Evolutionary conservation across 2,329 filamentous ascomycete genomes (phyloP), one percentile per base, ranked within the genome.

Genomic region (Colletotrichum sp.): DNA sequence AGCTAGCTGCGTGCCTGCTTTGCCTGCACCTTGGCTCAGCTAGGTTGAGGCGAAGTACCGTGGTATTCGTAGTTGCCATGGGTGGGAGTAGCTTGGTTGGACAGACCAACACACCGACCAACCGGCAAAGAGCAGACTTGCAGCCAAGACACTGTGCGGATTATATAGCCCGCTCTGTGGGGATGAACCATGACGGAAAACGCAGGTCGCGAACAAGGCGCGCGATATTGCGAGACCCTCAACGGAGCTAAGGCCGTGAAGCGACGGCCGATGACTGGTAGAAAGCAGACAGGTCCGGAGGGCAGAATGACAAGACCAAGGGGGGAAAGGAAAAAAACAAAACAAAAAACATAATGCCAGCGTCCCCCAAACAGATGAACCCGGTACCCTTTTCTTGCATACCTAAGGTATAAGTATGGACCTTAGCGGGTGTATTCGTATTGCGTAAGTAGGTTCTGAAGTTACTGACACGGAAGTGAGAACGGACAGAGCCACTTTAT

Each of bases 231-330:
- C 66, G 21, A 69, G 66, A 69, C 30, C 49, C 34, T 34, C 34
- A 70, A 70, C 67, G 67, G 67, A 70, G 67, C 67, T 21, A 70
- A 39, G 55, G 36, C 57, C 67, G 67, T 70, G 55, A 70, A 70
- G 67, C 67, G 55, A 62, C 57, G 57, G 21, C 24, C 28, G 34
- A 24, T 70, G 36, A 70, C 55, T 70, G 57, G 67, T 36, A 63
- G 57, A 70, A 34, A 62, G 24, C 26, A 18, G 32, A n/a, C 28
- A 24, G 15, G 30, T 30, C 32, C 60, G 30, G 24, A 57, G 21
- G 52, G 52, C 24, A 62, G 57, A 62, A 30, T 12, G 60, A 24
- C 36, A 10, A 44, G 36, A 44, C 36, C 36, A 36, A 24, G 34
- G 62, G 34, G 12, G 26, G 24, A 12, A 28, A 9, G 28, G 34